Evolutionary conservation across 1,284 basidiomycete genomes (phyloP), one percentile per base, ranked within the genome.

Genomic region (Cronartium ribicola): DNA sequence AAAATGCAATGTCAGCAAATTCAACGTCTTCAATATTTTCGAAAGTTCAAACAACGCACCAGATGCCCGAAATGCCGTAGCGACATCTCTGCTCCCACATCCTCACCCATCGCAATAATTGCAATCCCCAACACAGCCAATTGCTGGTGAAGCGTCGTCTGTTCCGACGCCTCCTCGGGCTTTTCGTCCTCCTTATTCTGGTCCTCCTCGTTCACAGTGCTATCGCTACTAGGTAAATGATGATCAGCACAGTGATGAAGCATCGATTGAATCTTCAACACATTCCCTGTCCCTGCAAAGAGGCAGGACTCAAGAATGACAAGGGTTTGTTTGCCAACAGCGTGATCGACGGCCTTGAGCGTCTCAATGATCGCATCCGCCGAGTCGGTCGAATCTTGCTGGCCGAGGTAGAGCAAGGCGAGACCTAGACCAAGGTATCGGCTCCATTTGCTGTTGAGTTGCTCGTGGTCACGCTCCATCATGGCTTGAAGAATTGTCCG

Each of bases 61-160:
- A 96, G 84, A 81, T 97, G 94, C 82, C 95, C 94, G 85, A 97
- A 94, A 79, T 94, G 91, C 78, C 94, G 84, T 77, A 96, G 83
- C 3, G 90, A 89, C 94, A 99, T 99, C 83, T 98, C 94, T 3
- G 94, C 88, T 67, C 96, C 96, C 62, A 98, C 89, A 64, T 98
- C 95, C 82, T 98, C 96, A 55, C 96, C 96, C 94, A 98, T 98
- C 0, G 95, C 90, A 57, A 98, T 90, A 65, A 98, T 83, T 0
- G 95, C 90, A 78, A 98, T 92, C 59, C 92, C 95, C 61, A 99
- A 86, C 55, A 96, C 93, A 13, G 96, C 92, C 78, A 98, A 92
- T 0, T 92, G 88, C 82, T 98, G 92, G 85, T 92, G 93, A 46
- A 89, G 89, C 78, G 96, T 90, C 76, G 91, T 87, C 78, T 86